A percentile compares a stretch with the other conserved stretches of the same genome.
phyloP scores from a whole-genome alignment of 306 rosid genomes.

The Aeschynomene evenia region DNA sequence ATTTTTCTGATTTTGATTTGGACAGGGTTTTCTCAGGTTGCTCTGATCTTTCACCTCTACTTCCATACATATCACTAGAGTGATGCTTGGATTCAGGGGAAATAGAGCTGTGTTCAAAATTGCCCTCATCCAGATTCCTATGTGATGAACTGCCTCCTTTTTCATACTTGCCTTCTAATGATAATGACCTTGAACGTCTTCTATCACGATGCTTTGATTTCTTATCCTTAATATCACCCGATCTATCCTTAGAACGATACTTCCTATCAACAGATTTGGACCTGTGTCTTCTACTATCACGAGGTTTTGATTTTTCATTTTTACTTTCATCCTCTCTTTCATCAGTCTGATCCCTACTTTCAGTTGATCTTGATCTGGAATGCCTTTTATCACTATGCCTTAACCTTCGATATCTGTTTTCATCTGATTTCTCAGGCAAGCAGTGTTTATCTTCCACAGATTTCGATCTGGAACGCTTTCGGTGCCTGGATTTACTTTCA shows the following conservation, averaged over 20 bases:
- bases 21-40: conserved; percentile 46
- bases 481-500: conserved; percentile 63
- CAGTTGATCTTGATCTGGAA: conserved; percentile 80
- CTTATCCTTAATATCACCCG: conserved; percentile 48
- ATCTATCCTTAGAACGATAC: conserved; percentile 52
- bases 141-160: conserved; percentile 46
- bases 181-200: conserved; percentile 70
- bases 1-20: conserved; percentile 50
- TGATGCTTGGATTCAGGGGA: conserved; percentile 53
- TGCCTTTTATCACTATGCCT: conserved; percentile 61
- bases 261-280: conserved; percentile 63
- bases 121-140: conserved; percentile 40
- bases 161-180: conserved; percentile 54
- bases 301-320: conserved; percentile 52
- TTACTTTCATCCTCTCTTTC: conserved; percentile 42
- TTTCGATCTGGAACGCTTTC: conserved; percentile 70
- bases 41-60: conserved; percentile 51
- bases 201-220: conserved; percentile 71
- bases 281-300: conserved; percentile 54
- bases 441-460: conserved; percentile 62
- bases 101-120: conserved; percentile 49
- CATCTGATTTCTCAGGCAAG: conserved; percentile 45
- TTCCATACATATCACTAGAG: conserved; percentile 46
- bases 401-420: conserved; percentile 44
- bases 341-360: conserved; percentile 46